phyloP scores from a whole-genome alignment of 345 rosid genomes.

The Arabidopsis arenosa region DNA sequence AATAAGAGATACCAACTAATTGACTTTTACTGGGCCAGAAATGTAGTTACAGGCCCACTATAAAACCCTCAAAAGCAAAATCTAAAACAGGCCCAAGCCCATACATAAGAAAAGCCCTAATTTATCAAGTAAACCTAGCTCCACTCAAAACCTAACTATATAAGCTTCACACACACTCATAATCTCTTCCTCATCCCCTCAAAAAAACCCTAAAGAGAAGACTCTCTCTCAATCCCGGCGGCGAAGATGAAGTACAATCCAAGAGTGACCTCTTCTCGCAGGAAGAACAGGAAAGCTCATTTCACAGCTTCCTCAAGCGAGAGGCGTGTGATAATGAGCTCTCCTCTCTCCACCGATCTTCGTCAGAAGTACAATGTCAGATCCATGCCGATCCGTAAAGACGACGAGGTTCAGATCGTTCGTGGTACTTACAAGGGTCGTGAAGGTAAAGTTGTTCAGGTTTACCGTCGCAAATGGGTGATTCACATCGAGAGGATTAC shows the following conservation, averaged over 20 bases:
- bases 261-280: constrained; percentile 72
- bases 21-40: neutral
- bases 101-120: neutral
- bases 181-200: constrained; percentile 22
- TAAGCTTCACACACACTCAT: neutral
- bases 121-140: constrained; percentile 26
- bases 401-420: constrained; percentile 83
- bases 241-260: constrained; percentile 80
- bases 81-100: constrained; percentile 1
- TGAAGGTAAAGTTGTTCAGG: constrained; percentile 80
- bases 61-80: neutral
- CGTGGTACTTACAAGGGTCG: constrained; percentile 87
- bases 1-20: neutral
- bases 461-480: constrained; percentile 82
- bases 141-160: constrained; percentile 10
- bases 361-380: constrained; percentile 82
- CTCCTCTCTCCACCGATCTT: constrained; percentile 68
- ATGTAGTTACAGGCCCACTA: neutral
- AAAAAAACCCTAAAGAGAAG: constrained; percentile 36
- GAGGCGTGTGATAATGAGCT: constrained; percentile 77
- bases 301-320: constrained; percentile 75
- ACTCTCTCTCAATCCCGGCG: constrained; percentile 28
- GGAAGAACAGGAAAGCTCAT: constrained; percentile 84
- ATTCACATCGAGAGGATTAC: constrained; percentile 86
- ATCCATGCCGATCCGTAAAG: constrained; percentile 83